A percentile compares a stretch with the other conserved stretches of the same genome.
These are phyloP conservation scores for Evansstolkia leycettana DNA, from an alignment of 495 filamentous ascomycete species.

Conservation along the genomic window DNA sequence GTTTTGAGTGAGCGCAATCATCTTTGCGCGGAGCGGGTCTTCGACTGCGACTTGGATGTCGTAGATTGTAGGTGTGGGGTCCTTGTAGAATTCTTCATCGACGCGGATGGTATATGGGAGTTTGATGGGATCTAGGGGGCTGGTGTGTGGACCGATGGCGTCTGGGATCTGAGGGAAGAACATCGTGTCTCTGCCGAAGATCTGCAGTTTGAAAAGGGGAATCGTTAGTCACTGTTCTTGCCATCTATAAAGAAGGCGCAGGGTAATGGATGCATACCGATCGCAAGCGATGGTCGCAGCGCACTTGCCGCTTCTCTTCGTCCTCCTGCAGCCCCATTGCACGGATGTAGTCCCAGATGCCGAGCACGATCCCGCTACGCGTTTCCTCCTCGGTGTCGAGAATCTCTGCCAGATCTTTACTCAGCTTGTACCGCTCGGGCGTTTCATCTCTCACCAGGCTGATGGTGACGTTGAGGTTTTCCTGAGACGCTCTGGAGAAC, in stretches of 20 bases:
- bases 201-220: conserved; percentile 32
- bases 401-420: conserved; percentile 66
- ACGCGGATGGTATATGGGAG: conserved; percentile 90
- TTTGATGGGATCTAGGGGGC: conserved; percentile 67
- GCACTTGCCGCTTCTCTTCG: conserved; percentile 81
- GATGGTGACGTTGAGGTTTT: conserved; percentile 84
- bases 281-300: conserved; percentile 72
- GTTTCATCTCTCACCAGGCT: conserved; percentile 77
- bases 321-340: conserved; percentile 80
- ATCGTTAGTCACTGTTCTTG: conserved; percentile 4
- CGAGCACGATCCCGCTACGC: conserved; percentile 71
- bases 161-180: conserved; percentile 85
- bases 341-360: conserved; percentile 90
- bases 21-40: conserved; percentile 62
- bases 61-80: conserved; percentile 61
- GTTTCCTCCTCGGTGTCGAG: conserved; percentile 82
- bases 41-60: conserved; percentile 79
- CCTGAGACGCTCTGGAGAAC: conserved; percentile 83
- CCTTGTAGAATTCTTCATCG: conserved; percentile 66
- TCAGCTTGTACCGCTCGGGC: conserved; percentile 72
- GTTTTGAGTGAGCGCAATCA: conserved; percentile 44
- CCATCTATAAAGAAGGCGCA: background rate
- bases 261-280: conserved; percentile 38
- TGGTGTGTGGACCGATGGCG: conserved; percentile 57
- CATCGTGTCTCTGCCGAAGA: conserved; percentile 66